Base-by-base conservation (phyloP, 257 asterid species). In the Petrea volubilis region DNA sequence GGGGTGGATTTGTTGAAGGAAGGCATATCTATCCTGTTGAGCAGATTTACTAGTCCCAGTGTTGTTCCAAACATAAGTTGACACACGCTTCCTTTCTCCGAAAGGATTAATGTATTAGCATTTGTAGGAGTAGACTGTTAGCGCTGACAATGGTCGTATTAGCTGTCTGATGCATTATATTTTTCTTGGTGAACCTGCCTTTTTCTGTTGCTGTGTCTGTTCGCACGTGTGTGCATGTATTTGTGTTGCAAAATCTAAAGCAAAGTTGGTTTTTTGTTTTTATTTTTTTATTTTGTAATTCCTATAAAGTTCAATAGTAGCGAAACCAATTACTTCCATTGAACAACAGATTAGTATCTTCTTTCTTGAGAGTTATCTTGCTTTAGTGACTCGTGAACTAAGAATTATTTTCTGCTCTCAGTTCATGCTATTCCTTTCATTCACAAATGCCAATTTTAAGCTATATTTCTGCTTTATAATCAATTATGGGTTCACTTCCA, bases 1-100 rank as follows among this genome's bases (percentile, higher is more conserved):
- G 61, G 44, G 84, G 74, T 78, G 85, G 81, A 72, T 80, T 70
- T 83, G 75, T 28, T 60, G 79, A 69, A 75, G 81, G 80, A 74
- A 40, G 82, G 29, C 77, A 20, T 72, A 41, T 57, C 72, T 74
- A 59, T 77, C 79, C 69, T 15, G 28, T 60, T 68, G 79, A 67
- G 76, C 67, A 71, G 75, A 71, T 72, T 60, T 52, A 72, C 73
- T 10, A 52, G 61, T 38, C 17, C 66, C 52, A 62, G 44, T 18
- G 36, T 65, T 56, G 70, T 74, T 64, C 75, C 52, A 49, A 25
- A 43, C 29, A 53, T 38, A 40, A 68, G 47, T 14, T 34, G 53
- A 40, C 28, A 41, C 53, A 44, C 74, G 41, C 27, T 60, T 64
- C 41, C 31, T 20, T 75, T 66, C 65, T 56, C 36, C 15, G 14